A percentile compares a stretch with the other conserved stretches of the same genome.
Conservation (phyloP, 176 grass and related monocot genomes). For the Carex cristatella region DNA sequence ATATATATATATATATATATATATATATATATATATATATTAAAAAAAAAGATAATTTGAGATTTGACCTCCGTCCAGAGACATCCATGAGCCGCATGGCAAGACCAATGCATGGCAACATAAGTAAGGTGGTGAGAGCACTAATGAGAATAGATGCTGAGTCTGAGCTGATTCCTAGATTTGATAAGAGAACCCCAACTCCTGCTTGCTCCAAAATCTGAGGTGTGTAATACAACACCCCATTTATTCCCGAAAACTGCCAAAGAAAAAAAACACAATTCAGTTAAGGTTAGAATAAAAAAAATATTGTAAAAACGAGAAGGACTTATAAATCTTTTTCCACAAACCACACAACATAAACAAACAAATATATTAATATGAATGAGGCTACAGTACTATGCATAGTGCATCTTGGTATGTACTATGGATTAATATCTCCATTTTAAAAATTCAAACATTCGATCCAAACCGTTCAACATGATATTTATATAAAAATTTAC, state of each 20-base stretch:
- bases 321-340: neutral
- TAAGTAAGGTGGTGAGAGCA: constrained; percentile 58
- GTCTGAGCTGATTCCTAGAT: constrained; percentile 45
- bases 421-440: no score
- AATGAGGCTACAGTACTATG: no score
- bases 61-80: constrained; percentile 42
- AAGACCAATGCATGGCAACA: constrained; percentile 67
- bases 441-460: no score
- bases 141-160: constrained; percentile 75
- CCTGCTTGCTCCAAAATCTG: constrained; percentile 88
- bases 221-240: constrained; percentile 86
- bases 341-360: neutral
- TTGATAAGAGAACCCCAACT: constrained; percentile 51
- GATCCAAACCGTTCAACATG: no score
- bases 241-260: constrained; percentile 83
- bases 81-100: constrained; percentile 97
- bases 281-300: neutral
- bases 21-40: neutral
- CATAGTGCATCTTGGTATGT: no score
- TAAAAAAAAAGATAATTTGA: neutral
- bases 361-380: neutral
- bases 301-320: neutral
- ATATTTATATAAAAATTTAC: no score
- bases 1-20: neutral
- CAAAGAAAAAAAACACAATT: neutral